A percentile compares a stretch with the other conserved stretches of the same genome.
phyloP scores from a whole-genome alignment of 257 asterid species.

The Knoxia roxburghii region DNA sequence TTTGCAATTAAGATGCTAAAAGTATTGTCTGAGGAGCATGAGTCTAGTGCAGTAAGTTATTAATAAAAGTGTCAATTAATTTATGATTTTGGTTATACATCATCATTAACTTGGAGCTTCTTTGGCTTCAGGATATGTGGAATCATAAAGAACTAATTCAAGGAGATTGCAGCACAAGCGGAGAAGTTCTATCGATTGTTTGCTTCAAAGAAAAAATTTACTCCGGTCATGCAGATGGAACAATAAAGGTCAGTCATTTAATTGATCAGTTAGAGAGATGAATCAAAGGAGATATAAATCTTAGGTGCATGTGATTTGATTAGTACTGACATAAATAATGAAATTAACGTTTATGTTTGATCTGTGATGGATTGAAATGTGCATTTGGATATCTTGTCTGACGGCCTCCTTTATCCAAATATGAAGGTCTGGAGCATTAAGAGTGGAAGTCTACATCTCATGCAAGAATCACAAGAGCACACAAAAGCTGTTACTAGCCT shows the following conservation, averaged over 20 bases:
- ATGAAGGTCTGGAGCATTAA: conserved; percentile 60
- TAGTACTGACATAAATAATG: background rate
- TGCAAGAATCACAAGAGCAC: conserved; percentile 69
- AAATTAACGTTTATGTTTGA: background rate
- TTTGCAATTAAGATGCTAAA: conserved; percentile 67
- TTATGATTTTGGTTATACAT: background rate
- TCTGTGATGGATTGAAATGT: background rate
- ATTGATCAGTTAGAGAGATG: background rate
- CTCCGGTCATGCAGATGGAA: conserved; percentile 86
- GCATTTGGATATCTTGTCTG: background rate
- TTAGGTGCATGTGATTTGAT: background rate
- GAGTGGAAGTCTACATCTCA: conserved; percentile 34
- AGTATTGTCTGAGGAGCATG: conserved; percentile 65
- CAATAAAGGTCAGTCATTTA: conserved; percentile 48
- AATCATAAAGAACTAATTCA: conserved; percentile 50
- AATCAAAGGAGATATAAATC: background rate
- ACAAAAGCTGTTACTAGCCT: conserved; percentile 66
- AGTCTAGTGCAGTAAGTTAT: conserved; percentile 55
- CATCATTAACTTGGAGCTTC: conserved; percentile 9
- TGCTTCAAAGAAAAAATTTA: conserved; percentile 49
- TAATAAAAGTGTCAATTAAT: background rate
- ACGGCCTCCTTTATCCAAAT: background rate
- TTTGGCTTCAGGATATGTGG: conserved; percentile 63
- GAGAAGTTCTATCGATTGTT: conserved; percentile 59
- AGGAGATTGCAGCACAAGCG: conserved; percentile 60